Evolutionary conservation across 2,329 filamentous ascomycete genomes (phyloP).

Genomic region (Myriosclerotinia scirpicola): DNA sequence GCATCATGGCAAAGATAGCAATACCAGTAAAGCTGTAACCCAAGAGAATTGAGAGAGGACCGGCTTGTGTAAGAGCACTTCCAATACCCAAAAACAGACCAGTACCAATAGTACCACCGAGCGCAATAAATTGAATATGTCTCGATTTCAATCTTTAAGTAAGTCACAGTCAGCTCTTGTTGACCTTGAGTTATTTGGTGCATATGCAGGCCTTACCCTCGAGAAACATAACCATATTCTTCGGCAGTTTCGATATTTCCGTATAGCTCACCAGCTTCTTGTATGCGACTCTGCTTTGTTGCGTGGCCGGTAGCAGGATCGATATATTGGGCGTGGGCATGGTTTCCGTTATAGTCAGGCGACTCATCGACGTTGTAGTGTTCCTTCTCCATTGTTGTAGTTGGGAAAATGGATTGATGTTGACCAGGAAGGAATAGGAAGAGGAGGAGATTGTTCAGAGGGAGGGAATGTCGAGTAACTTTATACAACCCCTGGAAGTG

Average conservation of each 20-base stretch:
- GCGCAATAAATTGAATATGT: constrained; percentile 59
- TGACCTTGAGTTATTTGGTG: neutral
- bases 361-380: constrained; percentile 31
- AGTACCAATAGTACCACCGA: constrained; percentile 58
- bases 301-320: constrained; percentile 33
- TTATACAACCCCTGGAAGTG: constrained; percentile 17
- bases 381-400: constrained; percentile 36
- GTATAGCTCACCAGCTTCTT: constrained; percentile 53
- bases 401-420: constrained; percentile 1
- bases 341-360: constrained; percentile 28
- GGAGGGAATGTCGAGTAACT: neutral
- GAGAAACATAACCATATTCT: constrained; percentile 51
- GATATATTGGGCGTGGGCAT: constrained; percentile 30
- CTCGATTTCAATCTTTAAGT: constrained; percentile 43
- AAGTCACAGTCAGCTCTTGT: neutral
- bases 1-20: constrained; percentile 51
- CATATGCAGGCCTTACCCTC: constrained; percentile 44
- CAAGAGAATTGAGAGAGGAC: constrained; percentile 53
- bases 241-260: constrained; percentile 52
- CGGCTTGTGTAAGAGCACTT: constrained; percentile 53
- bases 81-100: constrained; percentile 57
- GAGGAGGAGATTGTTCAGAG: neutral
- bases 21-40: constrained; percentile 54
- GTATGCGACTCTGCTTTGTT: constrained; percentile 40
- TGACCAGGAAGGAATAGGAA: constrained; percentile 4